phyloP scores from a whole-genome alignment of 225 moss, liverwort and hornwort genomes.

The Marchantia polymorpha region DNA sequence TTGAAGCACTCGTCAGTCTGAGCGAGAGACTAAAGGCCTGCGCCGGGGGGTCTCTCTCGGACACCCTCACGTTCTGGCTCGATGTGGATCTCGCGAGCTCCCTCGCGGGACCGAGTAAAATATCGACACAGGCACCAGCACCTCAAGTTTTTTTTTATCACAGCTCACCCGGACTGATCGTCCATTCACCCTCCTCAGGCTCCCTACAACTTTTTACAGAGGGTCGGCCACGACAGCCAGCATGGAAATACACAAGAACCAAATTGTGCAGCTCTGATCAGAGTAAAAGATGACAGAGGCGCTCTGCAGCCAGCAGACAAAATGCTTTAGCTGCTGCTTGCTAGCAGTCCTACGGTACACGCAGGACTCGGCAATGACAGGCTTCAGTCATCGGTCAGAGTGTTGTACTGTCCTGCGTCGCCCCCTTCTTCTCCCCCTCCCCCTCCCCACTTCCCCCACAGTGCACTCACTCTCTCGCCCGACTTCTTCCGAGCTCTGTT shows the following conservation, averaged over 20 bases:
- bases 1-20: neutral
- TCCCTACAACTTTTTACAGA: slow-evolving; percentile 1
- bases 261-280: neutral
- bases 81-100: too few relatives aligned
- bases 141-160: slow-evolving; percentile 12
- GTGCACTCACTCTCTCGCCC: neutral
- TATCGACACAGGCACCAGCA: neutral
- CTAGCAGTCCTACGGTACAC: neutral
- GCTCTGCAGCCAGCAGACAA: neutral
- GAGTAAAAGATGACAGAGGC: slow-evolving; percentile 3
- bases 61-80: neutral
- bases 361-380: slow-evolving; percentile 1
- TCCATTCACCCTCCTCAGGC: slow-evolving; percentile 3
- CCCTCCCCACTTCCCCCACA: neutral
- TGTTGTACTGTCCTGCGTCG: neutral
- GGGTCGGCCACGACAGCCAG: neutral
- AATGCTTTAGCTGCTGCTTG: neutral
- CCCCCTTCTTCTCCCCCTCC: neutral
- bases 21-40: neutral
- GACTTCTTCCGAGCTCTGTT: neutral
- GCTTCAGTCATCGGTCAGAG: neutral
- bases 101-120: neutral
- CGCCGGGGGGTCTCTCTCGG: neutral
- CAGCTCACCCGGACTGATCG: neutral
- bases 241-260: neutral